Evolutionary conservation across 306 rosid species (phyloP).

Genomic region (Gastrolobium bilobum): DNA sequence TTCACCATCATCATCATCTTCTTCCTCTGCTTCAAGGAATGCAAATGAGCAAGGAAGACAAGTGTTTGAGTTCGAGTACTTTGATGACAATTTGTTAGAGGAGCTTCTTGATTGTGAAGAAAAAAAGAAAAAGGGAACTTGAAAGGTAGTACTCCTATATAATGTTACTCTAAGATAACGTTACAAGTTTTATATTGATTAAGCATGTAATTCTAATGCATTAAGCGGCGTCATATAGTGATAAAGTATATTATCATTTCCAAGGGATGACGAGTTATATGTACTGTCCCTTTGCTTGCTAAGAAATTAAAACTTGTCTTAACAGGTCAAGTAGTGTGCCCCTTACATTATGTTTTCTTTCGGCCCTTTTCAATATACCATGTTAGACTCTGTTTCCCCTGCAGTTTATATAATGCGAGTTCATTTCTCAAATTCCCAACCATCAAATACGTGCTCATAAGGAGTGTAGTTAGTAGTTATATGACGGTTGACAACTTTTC

Average conservation of each 20-base stretch:
- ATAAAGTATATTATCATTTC: constrained; percentile 4
- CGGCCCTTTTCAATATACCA: not conserved
- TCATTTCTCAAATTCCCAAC: not conserved
- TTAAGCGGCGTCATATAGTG: constrained; percentile 11
- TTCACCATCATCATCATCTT: constrained; percentile 27
- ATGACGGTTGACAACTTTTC: not conserved
- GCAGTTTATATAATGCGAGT: not conserved
- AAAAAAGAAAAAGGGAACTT: constrained; percentile 50
- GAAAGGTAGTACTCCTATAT: not conserved
- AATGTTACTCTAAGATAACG: constrained; percentile 17
- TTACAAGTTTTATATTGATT: constrained; percentile 6
- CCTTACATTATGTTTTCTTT: not conserved
- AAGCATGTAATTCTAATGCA: constrained; percentile 12
- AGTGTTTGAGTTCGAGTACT: constrained; percentile 81
- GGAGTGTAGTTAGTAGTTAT: not conserved
- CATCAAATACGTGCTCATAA: constrained; percentile 15
- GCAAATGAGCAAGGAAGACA: constrained; percentile 54
- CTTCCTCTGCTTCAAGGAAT: constrained; percentile 49
- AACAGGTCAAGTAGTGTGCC: not conserved
- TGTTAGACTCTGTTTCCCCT: constrained; percentile 42
- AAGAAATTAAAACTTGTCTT: not conserved
- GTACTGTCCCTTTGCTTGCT: constrained; percentile 6
- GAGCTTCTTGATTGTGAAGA: constrained; percentile 83
- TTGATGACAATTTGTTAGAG: constrained; percentile 79
- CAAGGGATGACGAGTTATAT: not conserved